Percentiles rank a stretch among this genome's conserved stretches.
These are phyloP conservation scores for Solanum dulcamara DNA, from an alignment of 257 asterid species.

Conservation along the genomic window DNA sequence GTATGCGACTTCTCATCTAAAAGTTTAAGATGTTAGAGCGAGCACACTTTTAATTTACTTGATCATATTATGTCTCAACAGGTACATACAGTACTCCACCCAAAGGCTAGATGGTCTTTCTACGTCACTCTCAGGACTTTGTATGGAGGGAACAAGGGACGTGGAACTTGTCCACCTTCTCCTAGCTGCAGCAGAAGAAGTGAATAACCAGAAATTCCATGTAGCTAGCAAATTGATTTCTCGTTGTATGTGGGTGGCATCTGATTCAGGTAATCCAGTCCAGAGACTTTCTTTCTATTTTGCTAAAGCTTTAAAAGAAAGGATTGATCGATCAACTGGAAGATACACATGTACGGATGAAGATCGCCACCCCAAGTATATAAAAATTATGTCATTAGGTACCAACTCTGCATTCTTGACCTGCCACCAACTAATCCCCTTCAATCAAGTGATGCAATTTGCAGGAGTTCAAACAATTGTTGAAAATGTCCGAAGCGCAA, in stretches of 20 bases:
- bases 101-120: slow-evolving; percentile 36
- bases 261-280: slow-evolving; percentile 32
- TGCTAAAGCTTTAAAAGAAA: slow-evolving; percentile 36
- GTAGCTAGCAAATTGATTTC: slow-evolving; percentile 22
- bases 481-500: slow-evolving; percentile 23
- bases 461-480: slow-evolving; percentile 44
- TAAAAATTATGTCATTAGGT: slow-evolving; percentile 17
- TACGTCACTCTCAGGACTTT: slow-evolving; percentile 29
- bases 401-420: slow-evolving; percentile 37
- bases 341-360: background rate
- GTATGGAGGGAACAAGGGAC: slow-evolving; percentile 34
- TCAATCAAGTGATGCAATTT: slow-evolving; percentile 39
- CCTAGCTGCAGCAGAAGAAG: slow-evolving; percentile 47
- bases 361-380: background rate
- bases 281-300: slow-evolving; percentile 49
- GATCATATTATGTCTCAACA: background rate
- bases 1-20: background rate
- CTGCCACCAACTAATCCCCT: slow-evolving; percentile 42
- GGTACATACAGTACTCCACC: slow-evolving; percentile 42
- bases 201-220: slow-evolving; percentile 18
- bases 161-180: slow-evolving; percentile 40
- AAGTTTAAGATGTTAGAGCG: background rate
- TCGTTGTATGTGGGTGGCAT: slow-evolving; percentile 30
- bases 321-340: slow-evolving; percentile 26
- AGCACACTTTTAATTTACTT: background rate